These are phyloP conservation scores for Sedum album DNA, from an alignment of 164 flowering plant species.

Conservation along the genomic window DNA sequence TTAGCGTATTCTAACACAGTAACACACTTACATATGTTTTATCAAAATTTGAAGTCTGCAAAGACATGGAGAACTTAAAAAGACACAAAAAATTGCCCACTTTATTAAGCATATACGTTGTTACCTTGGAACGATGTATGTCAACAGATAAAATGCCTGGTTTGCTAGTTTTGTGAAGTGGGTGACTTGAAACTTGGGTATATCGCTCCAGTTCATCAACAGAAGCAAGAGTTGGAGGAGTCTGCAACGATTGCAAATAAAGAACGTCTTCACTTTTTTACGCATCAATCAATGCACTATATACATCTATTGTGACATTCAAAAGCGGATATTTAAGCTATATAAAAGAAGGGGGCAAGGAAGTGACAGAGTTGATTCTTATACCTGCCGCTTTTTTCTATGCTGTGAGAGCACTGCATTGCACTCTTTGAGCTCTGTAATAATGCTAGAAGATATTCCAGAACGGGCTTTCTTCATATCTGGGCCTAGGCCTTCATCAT, in stretches of 20 bases:
- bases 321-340: background rate
- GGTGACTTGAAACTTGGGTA: slow-evolving; percentile 89
- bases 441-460: slow-evolving; percentile 59
- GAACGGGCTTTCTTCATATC: slow-evolving; percentile 57
- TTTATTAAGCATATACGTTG: background rate
- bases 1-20: background rate
- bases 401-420: slow-evolving; percentile 78
- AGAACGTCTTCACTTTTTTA: background rate
- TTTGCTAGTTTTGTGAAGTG: slow-evolving; percentile 91
- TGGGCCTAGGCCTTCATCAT: slow-evolving; percentile 62
- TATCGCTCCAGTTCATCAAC: slow-evolving; percentile 66
- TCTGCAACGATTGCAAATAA: slow-evolving; percentile 28
- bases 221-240: slow-evolving; percentile 70
- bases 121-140: slow-evolving; percentile 69
- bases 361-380: background rate
- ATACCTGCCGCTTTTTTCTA: slow-evolving; percentile 90
- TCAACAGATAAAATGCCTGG: slow-evolving; percentile 82
- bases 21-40: no score
- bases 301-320: background rate
- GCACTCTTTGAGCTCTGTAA: slow-evolving; percentile 79
- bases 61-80: no score
- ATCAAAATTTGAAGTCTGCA: background rate
- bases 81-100: no score
- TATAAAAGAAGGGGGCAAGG: background rate
- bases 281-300: background rate